A percentile compares a stretch with the other conserved stretches of the same genome.
These are phyloP conservation scores for Syzygium aromaticum DNA, from an alignment of 345 rosid species.

Conservation along the genomic window DNA sequence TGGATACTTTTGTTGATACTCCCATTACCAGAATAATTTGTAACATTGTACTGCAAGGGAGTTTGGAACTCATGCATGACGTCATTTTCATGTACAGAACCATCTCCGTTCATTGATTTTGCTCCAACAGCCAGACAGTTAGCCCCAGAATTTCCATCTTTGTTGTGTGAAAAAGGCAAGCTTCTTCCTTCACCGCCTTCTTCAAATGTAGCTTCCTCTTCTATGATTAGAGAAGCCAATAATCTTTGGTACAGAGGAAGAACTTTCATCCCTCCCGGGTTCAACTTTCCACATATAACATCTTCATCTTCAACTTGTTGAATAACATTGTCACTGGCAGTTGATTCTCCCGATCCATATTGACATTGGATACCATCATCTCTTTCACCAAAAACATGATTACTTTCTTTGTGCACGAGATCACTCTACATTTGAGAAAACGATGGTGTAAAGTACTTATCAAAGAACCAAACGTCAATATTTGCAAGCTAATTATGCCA, in stretches of 20 bases:
- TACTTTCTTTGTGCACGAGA: slow-evolving; percentile 14
- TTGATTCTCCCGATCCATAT: slow-evolving; percentile 2
- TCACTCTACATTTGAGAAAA: slow-evolving; percentile 15
- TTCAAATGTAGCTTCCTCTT: slow-evolving; percentile 34
- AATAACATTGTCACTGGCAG: neutral
- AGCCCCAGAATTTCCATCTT: slow-evolving; percentile 8
- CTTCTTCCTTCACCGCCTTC: slow-evolving; percentile 20
- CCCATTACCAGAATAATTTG: slow-evolving; percentile 20
- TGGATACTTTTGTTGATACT: slow-evolving; percentile 1
- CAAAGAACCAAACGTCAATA: neutral
- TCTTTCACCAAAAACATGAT: slow-evolving; percentile 12
- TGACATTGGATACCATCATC: slow-evolving; percentile 9
- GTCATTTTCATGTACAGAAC: slow-evolving; percentile 16
- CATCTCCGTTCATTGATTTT: slow-evolving; percentile 17
- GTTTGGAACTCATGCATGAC: slow-evolving; percentile 11
- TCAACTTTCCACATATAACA: slow-evolving; percentile 9
- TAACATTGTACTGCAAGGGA: slow-evolving; percentile 12
- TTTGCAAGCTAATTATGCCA: neutral
- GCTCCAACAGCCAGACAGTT: slow-evolving; percentile 8
- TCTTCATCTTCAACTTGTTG: neutral
- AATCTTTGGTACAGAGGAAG: slow-evolving; percentile 51
- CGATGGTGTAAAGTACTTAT: neutral
- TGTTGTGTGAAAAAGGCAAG: slow-evolving; percentile 8
- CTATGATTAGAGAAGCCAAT: slow-evolving; percentile 43
- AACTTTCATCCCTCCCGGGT: slow-evolving; percentile 11